Base-by-base conservation (phyloP, 2,329 filamentous ascomycete species). In the Aureobasidium subglaciale region DNA sequence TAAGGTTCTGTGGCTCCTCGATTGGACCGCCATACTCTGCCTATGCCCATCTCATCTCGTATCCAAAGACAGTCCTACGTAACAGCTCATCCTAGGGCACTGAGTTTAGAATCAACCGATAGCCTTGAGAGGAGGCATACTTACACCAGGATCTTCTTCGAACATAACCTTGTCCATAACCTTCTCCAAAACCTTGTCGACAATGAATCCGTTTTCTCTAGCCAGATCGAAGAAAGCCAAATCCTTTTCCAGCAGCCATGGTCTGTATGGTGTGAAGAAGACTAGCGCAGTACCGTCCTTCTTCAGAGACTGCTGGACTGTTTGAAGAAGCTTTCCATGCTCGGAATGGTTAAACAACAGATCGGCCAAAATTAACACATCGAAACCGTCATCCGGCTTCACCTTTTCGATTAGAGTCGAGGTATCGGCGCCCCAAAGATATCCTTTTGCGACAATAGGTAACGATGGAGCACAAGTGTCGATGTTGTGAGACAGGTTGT, bases 181-280 rank as follows among this genome's bases (percentile, higher is more conserved):
- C 69, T 85, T 82, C 71, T 96, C 89, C 45, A 91, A 75, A 30
- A 95, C 78, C 74, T 92, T 89, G 60, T 85, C 84, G 2, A 96
- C 90, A 15, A 72, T 71, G 59, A 96, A 87, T 0, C 90, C 90
- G 46, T 76, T 78, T 50, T 81, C 80, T 58, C 81, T 76, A 4
- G 86, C 88, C 56, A 90, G 66, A 46, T 90, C 87, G 67, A 96
- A 96, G 74, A 96, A 96, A 4, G 80, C 81, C 68, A 95, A 76
- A 65, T 96, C 93, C 70, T 90, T 87, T 60, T 90, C 80, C 64
- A 87, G 78, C 66, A 96, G 75, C 91, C 91, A 96, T 1, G 92
- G 91, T 60, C 93, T 79, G 72, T 97, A 96, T 18, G 89, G 91
- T 0, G 91, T 95, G 74, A 96, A 97, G 70, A 96, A 95, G 7